phyloP scores from a whole-genome alignment of 768 basidiomycete genomes.

The Boletus pseudopeckii region DNA sequence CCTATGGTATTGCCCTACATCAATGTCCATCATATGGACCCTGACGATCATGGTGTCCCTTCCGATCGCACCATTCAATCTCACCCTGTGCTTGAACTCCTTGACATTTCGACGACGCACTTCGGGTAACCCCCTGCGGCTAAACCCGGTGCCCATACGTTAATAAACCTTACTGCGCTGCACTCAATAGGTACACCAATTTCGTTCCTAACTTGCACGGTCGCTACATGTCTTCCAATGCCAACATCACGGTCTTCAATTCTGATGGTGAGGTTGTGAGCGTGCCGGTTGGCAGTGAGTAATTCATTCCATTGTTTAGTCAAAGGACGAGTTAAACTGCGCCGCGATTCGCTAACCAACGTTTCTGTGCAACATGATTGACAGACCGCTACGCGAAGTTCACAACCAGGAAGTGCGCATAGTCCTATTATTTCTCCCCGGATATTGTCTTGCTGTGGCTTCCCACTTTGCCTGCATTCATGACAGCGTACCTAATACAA shows the following conservation, averaged over 20 bases:
- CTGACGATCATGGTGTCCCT: constrained; percentile 7
- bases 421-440: background rate
- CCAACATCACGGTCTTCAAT: constrained; percentile 71
- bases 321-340: background rate
- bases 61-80: background rate
- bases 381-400: constrained; percentile 67
- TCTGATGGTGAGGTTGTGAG: constrained; percentile 34
- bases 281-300: constrained; percentile 45
- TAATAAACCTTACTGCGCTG: background rate
- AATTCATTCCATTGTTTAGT: background rate
- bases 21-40: background rate
- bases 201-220: constrained; percentile 66
- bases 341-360: constrained; percentile 25
- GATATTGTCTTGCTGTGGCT: background rate
- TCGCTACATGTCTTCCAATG: constrained; percentile 80
- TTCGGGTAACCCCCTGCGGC: background rate
- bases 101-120: background rate
- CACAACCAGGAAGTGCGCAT: constrained; percentile 61
- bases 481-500: background rate
- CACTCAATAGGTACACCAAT: constrained; percentile 48
- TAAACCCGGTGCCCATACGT: background rate
- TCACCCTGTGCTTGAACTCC: background rate
- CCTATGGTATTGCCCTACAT: background rate
- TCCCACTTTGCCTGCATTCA: background rate
- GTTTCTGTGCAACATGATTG: constrained; percentile 27